A percentile compares a stretch with the other conserved stretches of the same genome.
Conservation (phyloP, 106 monocot genomes). For the Hemerocallis citrina region DNA sequence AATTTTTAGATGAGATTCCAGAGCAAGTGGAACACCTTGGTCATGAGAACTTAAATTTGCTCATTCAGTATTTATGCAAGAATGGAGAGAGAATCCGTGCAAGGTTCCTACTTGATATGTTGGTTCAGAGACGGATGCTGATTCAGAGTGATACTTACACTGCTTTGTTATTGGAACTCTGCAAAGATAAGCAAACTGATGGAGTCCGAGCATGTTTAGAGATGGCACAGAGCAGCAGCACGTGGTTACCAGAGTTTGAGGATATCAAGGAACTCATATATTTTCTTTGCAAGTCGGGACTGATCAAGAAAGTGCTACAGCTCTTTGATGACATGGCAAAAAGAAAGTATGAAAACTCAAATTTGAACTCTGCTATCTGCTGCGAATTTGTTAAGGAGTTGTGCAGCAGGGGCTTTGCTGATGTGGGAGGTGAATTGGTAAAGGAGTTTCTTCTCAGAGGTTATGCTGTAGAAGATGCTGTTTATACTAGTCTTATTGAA, state of each 20-base stretch:
- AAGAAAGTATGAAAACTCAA: not conserved
- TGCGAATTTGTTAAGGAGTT: conserved; percentile 33
- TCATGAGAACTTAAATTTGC: conserved; percentile 33
- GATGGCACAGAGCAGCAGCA: conserved; percentile 17
- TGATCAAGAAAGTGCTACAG: conserved; percentile 41
- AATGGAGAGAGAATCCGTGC: conserved; percentile 30
- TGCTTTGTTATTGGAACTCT: conserved; percentile 33
- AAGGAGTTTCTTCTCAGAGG: conserved; percentile 31
- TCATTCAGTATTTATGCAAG: conserved; percentile 40
- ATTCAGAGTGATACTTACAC: conserved; percentile 33
- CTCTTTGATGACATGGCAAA: conserved; percentile 29
- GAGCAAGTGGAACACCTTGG: conserved; percentile 29
- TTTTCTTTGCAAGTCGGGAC: conserved; percentile 39
- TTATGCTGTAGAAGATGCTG: conserved; percentile 13
- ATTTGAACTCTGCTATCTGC: conserved; percentile 20
- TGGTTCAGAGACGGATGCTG: conserved; percentile 21
- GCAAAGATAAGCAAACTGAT: conserved; percentile 21
- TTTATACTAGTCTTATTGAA: conserved; percentile 29
- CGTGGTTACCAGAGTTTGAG: conserved; percentile 17
- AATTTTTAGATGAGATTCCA: conserved; percentile 39
- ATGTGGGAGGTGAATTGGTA: conserved; percentile 32
- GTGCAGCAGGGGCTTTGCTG: conserved; percentile 25
- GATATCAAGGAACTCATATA: conserved; percentile 24
- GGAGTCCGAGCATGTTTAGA: conserved; percentile 35
- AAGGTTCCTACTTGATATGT: conserved; percentile 28